Base-by-base conservation (phyloP, 805 yeast species). In the Candida berthetii region DNA sequence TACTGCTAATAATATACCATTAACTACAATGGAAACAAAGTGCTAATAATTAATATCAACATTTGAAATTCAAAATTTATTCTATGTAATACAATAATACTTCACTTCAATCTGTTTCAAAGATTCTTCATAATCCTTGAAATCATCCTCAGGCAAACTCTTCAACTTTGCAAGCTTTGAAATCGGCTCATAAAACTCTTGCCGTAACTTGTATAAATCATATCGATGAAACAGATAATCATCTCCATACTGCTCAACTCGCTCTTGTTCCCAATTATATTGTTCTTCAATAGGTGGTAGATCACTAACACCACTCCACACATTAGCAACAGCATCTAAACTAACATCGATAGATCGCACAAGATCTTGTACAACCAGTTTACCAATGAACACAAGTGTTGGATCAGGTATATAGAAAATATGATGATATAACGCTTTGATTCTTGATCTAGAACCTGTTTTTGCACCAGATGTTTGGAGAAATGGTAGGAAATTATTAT, bases 261-360 rank as follows among this genome's bases (percentile, higher is more conserved):
- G 48, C 8, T 54, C 41, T 7, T 43, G 17, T 28, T 61, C 67
- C 68, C 72, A 68, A 8, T 50, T 42, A 16, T 40, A 42, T 50
- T 72, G 77, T 19, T 66, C 71, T 22, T 63, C 63, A 14, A 52
- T 45, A 0, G 65, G 35, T 1, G 81, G 80, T 20, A 74, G 52
- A 10, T 46, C 13, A 20, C 53, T 58, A 24, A 60, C 59, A 14
- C 66, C 66, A 2, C 76, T 62, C 77, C 79, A 76, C 4, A 74
- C 71, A n/a, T 81, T 81, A 14, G 78, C 76, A 38, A 76, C 60
- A 0, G 80, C 78, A n/a, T 77, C 72, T 2, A 78, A 75, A 37
- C 65, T 58, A 2, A 71, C 61, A 49, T 77, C 82, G 47, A 74
- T 71, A 14, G 72, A 64, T 39, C 72, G 71, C 60, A 74, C 75